Conservation (phyloP, 2,329 filamentous ascomycete species). For the Xylariaceae sp. region DNA sequence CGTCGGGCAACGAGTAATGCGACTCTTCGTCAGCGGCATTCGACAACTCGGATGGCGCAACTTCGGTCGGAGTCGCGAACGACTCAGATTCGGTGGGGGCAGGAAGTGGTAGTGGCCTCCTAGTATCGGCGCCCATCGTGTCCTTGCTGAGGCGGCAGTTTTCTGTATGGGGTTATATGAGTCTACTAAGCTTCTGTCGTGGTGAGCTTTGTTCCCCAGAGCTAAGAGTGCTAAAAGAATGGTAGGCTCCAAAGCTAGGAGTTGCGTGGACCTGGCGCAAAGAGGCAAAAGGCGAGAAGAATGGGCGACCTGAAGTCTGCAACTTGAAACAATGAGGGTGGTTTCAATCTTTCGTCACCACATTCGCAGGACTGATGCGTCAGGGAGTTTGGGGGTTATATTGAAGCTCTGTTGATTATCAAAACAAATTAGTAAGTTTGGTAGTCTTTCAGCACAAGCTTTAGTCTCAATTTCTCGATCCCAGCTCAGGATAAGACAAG, state of each 20-base stretch:
- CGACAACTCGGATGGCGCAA: slow-evolving; percentile 61
- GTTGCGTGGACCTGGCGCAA: not conserved
- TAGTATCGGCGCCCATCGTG: slow-evolving; percentile 52
- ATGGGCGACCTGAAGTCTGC: slow-evolving; percentile 4
- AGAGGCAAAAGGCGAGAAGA: not conserved
- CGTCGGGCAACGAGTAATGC: slow-evolving; percentile 74
- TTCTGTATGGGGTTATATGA: not conserved
- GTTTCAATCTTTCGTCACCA: not conserved
- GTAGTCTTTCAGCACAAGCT: not conserved
- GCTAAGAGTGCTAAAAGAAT: too few species aligned
- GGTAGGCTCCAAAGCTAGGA: too few species aligned
- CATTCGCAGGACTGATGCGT: slow-evolving; percentile 3
- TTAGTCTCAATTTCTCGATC: not conserved
- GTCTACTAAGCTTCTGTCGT: too few species aligned
- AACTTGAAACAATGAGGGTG: slow-evolving; percentile 2
- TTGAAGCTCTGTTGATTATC: slow-evolving; percentile 5
- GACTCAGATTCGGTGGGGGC: slow-evolving; percentile 72
- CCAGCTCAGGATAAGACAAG: slow-evolving; percentile 3
- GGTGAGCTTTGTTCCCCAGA: too few species aligned
- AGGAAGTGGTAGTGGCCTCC: slow-evolving; percentile 62
- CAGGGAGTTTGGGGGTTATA: slow-evolving; percentile 2
- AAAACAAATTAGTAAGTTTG: slow-evolving; percentile 8
- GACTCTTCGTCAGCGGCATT: slow-evolving; percentile 64
- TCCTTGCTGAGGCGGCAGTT: slow-evolving; percentile 11
- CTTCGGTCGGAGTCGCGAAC: slow-evolving; percentile 55